Base-by-base conservation (phyloP, 1,284 basidiomycete species). In the Inonotus hispidus region DNA sequence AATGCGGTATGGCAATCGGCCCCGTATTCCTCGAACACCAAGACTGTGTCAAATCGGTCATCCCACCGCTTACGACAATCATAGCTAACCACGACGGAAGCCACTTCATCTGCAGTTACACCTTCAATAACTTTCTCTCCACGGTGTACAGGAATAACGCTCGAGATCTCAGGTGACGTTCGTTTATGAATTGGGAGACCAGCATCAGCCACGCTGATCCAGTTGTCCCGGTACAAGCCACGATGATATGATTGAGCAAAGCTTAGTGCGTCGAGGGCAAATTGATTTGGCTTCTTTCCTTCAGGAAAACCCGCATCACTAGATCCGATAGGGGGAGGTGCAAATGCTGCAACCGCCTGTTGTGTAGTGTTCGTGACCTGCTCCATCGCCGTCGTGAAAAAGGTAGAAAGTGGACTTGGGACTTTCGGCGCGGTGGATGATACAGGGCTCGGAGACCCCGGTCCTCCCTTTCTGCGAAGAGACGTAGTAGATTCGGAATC, bases 121-220 rank as follows among this genome's bases (percentile, higher is more conserved):
- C 96, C 95, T 71, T 98, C 91, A 53, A 99, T 89, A 63, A 99
- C 93, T 72, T 94, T 92, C 70, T 92, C 89, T 0, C 92, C 93
- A 63, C 88, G 89, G 70, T 95, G 90, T 3, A 98, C 86, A 0
- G 93, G 91, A 52, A 97, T 85, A 47, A 83, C 79, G 7, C 87
- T 80, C 7, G 94, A 97, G 14, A 98, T 83, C 58, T 90, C 85
- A 1, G 88, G 79, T 10, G 87, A 84, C 16, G 88, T 71, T 68
- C 90, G 90, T 65, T 88, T 85, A 64, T 92, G 86, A 4, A 98
- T 82, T 8, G 87, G 80, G 49, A 96, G 75, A 8, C 88, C 91
- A 66, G 92, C 92, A 64, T 94, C 92, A 52, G 82, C 84, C 21
- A 96, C 83, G 1, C 87, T 74, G 21, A 86, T 82, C 96, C 96